Conservation (phyloP, 306 rosid species). For the Luffa acutangula region DNA sequence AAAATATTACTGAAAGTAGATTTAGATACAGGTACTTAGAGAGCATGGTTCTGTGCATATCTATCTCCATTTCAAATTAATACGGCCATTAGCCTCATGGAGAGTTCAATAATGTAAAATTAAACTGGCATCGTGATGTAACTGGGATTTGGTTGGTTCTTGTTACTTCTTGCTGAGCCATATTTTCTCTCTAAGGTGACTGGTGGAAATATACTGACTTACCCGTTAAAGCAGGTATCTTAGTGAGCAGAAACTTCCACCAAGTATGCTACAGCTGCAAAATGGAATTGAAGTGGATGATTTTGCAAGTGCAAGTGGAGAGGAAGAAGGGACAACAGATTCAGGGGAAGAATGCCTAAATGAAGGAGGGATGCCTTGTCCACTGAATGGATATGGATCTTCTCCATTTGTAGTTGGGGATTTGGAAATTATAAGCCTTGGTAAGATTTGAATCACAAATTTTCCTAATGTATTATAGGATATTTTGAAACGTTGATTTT, state of each 20-base stretch:
- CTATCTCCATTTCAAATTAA: background rate
- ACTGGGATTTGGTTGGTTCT: background rate
- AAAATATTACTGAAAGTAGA: background rate
- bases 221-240: constrained; percentile 48
- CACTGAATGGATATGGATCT: constrained; percentile 30
- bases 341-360: constrained; percentile 57
- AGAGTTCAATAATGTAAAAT: background rate
- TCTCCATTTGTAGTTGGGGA: constrained; percentile 67
- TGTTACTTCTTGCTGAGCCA: background rate
- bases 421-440: constrained; percentile 64
- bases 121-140: background rate
- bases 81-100: background rate
- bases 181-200: background rate
- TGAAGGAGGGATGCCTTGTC: constrained; percentile 26
- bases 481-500: background rate
- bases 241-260: constrained; percentile 76
- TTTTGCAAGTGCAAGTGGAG: constrained; percentile 48
- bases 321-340: constrained; percentile 60
- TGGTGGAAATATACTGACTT: background rate
- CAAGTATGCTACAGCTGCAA: constrained; percentile 70
- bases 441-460: constrained; percentile 25
- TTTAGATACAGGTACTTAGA: background rate
- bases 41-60: background rate
- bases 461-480: background rate
- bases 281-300: constrained; percentile 51